Evolutionary conservation across 371 early-diverging fungal genomes (phyloP).

Genomic region (Actinomortierella ambigua): DNA sequence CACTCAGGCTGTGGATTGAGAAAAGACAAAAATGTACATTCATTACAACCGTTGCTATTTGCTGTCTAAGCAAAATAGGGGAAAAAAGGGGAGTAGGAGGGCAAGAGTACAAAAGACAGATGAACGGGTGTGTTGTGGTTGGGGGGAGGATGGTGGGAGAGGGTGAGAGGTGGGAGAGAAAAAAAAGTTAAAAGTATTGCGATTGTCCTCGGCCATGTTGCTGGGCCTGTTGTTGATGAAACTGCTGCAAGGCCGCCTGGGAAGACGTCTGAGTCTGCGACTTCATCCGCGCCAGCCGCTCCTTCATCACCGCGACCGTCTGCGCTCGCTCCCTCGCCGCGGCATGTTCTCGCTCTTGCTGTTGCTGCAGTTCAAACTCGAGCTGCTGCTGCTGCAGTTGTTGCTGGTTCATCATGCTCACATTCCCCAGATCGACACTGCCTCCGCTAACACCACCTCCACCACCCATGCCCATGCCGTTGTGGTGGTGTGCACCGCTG

Average conservation of each 20-base stretch:
- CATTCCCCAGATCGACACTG: neutral
- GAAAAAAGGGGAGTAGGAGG: too few species aligned
- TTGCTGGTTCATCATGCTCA: neutral
- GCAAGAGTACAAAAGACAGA: too few species aligned
- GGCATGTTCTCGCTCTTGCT: constrained; percentile 39
- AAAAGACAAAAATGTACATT: too few species aligned
- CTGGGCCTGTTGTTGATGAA: constrained; percentile 34
- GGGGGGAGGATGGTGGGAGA: too few species aligned
- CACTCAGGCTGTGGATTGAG: too few species aligned
- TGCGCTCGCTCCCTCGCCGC: constrained; percentile 52
- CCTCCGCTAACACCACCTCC: constrained; percentile 7
- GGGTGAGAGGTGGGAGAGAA: too few species aligned
- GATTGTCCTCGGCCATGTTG: too few species aligned
- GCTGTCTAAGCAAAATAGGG: too few species aligned
- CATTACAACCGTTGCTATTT: too few species aligned
- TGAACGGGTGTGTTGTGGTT: too few species aligned
- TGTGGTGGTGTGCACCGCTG: constrained; percentile 17
- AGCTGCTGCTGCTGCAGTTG: constrained; percentile 8
- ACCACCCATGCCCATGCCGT: constrained; percentile 2
- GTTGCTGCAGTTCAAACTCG: constrained; percentile 18
- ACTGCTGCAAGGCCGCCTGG: constrained; percentile 38
- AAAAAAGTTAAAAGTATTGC: too few species aligned
- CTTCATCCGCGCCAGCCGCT: constrained; percentile 64
- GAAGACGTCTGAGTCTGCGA: constrained; percentile 34
- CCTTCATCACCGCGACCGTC: constrained; percentile 62